phyloP scores from a whole-genome alignment of 2,329 filamentous ascomycete genomes.

The Paecilomyces sp. region DNA sequence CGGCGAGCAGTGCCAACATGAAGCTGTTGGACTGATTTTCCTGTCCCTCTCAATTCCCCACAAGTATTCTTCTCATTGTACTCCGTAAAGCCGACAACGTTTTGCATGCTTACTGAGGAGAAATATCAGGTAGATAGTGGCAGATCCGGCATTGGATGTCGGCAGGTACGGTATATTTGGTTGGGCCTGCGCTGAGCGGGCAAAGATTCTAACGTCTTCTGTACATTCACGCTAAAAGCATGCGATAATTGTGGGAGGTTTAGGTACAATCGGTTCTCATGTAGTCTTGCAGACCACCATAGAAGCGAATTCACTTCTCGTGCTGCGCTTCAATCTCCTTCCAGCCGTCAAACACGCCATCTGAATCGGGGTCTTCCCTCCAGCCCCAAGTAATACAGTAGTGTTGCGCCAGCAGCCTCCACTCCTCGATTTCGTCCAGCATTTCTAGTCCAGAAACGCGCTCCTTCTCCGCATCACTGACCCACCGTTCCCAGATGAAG shows the following conservation, averaged over 20 bases:
- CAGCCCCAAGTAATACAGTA: slow-evolving; percentile 90
- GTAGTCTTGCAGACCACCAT: neutral
- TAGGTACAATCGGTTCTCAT: neutral
- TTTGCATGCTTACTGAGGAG: no score
- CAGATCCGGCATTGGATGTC: no score
- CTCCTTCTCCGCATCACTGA: slow-evolving; percentile 63
- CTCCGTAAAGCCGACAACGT: no score
- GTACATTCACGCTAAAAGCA: neutral
- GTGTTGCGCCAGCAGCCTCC: slow-evolving; percentile 77
- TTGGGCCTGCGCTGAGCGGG: neutral
- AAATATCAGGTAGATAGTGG: no score
- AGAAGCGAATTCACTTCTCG: slow-evolving; percentile 6
- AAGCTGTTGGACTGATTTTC: no score
- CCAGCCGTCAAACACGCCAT: slow-evolving; percentile 29
- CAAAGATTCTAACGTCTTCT: neutral
- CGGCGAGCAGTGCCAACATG: no score
- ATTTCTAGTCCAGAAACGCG: slow-evolving; percentile 75
- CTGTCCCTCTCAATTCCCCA: no score
- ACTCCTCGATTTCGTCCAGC: slow-evolving; percentile 92
- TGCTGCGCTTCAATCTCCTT: slow-evolving; percentile 22
- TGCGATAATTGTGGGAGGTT: neutral
- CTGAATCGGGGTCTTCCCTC: slow-evolving; percentile 43
- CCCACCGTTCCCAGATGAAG: slow-evolving; percentile 73
- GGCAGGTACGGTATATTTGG: no score
- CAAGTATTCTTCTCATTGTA: no score